Base-by-base conservation (phyloP, 2,329 filamentous ascomycete genomes). In the Exophiala viscosa region DNA sequence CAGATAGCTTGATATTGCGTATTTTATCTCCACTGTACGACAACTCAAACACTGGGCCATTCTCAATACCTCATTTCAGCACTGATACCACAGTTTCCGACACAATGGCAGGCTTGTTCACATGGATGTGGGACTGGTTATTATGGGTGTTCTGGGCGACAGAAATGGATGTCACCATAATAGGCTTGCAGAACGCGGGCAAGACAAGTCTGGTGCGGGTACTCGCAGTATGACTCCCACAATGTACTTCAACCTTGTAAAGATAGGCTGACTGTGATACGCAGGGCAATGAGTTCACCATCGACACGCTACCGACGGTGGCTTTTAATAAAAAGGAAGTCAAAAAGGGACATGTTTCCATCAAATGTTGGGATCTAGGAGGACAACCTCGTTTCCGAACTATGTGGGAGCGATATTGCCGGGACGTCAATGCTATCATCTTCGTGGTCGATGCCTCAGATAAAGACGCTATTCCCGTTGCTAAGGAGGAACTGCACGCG, bases 81-180 rank as follows among this genome's bases (percentile, higher is more conserved):
- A 28, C 2, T 28, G 23, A 28, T 28, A 28, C 23, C 23, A 28
- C 23, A 2, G 23, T 28, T 28, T 5, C 23, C 20, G 10, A 31
- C 44, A 20, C 32, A n/a, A 97, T 97, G 91, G 88, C 90, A 66
- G 88, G 89, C 65, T 77, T 99, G 70, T 95, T 99, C 74, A 88
- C 87, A 69, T 87, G 85, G 75, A 86, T 99, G 72, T 97, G 97
- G 79, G 93, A 97, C 83, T 97, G 92, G 92, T 80, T 97, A 71
- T 77, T 99, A 76, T 86, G 92, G 78, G 88, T 93, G 67, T 97
- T 99, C 76, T 99, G 93, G 93, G 90, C 92, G 63, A 95, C 91
- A 62, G 93, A 99, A 78, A 96, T 99, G 91, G 93, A 99, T 75
- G 92, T 99, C 69, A 97, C 93, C 64, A 95, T 99, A 87, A 92